Base-by-base conservation (phyloP, 2,329 filamentous ascomycete genomes). In the Aaosphaeria arxii region DNA sequence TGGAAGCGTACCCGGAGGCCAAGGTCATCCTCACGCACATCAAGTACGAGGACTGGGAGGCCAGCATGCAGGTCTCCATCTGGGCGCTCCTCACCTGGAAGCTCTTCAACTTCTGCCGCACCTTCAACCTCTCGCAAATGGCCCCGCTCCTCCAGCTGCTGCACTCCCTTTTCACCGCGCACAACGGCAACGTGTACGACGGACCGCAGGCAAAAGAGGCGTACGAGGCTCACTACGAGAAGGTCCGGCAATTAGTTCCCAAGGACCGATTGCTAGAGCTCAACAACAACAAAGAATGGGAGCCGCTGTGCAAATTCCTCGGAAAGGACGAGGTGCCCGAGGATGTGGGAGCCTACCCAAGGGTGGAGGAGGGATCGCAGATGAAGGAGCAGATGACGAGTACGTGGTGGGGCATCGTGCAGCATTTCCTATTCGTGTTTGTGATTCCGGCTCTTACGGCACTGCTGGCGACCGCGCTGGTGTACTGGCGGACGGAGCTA, bases 11-110 rank as follows among this genome's bases (percentile, higher is more conserved):
- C 46, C 64, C 64, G 5, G 53, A 62, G 1, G 65, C 65, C 4
- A 66, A 67, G 42, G 62, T 69, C 40, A 66, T 69, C 17, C 47
- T 70, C 6, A 69, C 65, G 6, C 62, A 52, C n/a, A 49, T 63
- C 4, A 39, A 47, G 1, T 63, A 66, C 29, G 56, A 56, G 6
- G 55, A 52, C 4, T 69, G 65, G 64, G 58, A 62, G 32, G 24
- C 28, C 0, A 61, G 56, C 29, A 63, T 64, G 61, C 51, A 54
- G 30, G 49, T 59, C n/a, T 59, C 50, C 3, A 56, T 63, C 30
- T 64, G 59, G 58, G 52, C 48, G 30, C 48, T 66, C 2, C 51
- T 64, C 30, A 59, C 59, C 1, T 61, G 59, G 59, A 47, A 45
- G 1, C 40, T 66, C 1, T 58, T 64, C 17, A 45, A n/a, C 0